These are phyloP conservation scores for Sordariomycetes sp. DNA, from an alignment of 2,329 filamentous ascomycete genomes.

Conservation along the genomic window DNA sequence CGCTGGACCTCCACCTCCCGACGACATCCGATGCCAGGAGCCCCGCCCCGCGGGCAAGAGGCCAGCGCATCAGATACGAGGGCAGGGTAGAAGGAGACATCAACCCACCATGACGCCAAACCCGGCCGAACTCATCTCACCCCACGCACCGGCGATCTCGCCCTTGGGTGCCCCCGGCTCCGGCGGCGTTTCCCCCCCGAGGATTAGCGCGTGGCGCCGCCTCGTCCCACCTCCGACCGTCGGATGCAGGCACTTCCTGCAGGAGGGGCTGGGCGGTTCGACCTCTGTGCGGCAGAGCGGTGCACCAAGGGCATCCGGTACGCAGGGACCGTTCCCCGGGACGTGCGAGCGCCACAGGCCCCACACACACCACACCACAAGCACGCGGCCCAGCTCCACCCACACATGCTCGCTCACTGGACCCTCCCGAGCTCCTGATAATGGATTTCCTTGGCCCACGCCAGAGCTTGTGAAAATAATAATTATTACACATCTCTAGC, in stretches of 20 bases:
- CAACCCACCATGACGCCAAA: too few relatives aligned
- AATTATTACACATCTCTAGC: conserved; percentile 2
- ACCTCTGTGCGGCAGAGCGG: not conserved
- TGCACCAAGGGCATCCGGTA: not conserved
- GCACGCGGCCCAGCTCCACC: not conserved
- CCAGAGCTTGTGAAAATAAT: conserved; percentile 4
- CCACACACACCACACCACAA: not conserved
- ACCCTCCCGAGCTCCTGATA: not conserved
- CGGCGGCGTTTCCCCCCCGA: too few relatives aligned
- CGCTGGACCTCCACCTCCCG: too few relatives aligned
- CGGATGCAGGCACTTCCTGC: not conserved
- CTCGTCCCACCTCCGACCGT: not conserved
- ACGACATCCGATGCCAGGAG: too few relatives aligned
- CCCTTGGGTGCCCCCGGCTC: too few relatives aligned
- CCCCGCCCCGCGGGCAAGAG: too few relatives aligned
- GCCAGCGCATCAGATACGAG: too few relatives aligned
- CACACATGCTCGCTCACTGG: not conserved
- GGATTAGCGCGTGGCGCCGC: too few relatives aligned
- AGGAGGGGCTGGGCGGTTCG: not conserved
- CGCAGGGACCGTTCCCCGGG: not conserved
- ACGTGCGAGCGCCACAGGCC: not conserved
- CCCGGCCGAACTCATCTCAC: too few relatives aligned
- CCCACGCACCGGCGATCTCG: too few relatives aligned
- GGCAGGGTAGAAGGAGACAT: too few relatives aligned
- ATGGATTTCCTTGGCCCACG: not conserved